Evolutionary conservation across 495 filamentous ascomycete genomes (phyloP).

Genomic region (Amniculicola lignicola): DNA sequence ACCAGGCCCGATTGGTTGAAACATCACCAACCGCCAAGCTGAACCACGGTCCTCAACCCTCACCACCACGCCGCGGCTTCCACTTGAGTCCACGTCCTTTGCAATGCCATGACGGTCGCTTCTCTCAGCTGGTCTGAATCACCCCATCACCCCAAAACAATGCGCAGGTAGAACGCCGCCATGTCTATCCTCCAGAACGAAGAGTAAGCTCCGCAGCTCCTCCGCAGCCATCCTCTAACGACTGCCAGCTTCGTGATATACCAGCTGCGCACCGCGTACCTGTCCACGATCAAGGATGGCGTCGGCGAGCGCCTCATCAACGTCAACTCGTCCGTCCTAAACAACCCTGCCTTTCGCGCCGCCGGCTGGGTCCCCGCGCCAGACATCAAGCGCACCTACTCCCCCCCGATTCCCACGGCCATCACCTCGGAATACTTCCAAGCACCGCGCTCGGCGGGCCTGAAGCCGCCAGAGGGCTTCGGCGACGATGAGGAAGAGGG

Average conservation of each 20-base stretch:
- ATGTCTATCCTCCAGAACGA: conserved; percentile 98
- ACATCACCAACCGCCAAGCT: too few species aligned
- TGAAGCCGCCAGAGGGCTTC: conserved; percentile 51
- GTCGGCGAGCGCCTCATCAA: conserved; percentile 94
- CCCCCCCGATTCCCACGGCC: conserved; percentile 91
- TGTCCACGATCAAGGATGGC: conserved; percentile 86
- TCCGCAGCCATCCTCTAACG: conserved; percentile 17
- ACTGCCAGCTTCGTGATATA: conserved; percentile 77
- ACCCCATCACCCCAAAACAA: neutral
- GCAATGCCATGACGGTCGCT: neutral
- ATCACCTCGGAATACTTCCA: conserved; percentile 88
- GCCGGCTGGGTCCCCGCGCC: conserved; percentile 82
- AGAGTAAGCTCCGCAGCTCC: conserved; percentile 61
- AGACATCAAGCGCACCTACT: conserved; percentile 86
- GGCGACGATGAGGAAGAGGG: conserved; percentile 81
- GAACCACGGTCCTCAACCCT: too few species aligned
- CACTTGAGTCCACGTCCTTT: neutral
- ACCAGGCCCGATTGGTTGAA: too few species aligned
- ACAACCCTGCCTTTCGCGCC: conserved; percentile 90
- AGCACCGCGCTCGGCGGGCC: conserved; percentile 55
- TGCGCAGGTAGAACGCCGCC: neutral
- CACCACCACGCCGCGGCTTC: conserved; percentile 4
- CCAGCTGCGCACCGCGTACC: conserved; percentile 86
- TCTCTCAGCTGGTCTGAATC: conserved; percentile 31
- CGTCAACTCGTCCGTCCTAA: conserved; percentile 84